These are phyloP conservation scores for Diutina pseudorugosa DNA, from an alignment of 1,139 yeast genomes.

Conservation along the genomic window DNA sequence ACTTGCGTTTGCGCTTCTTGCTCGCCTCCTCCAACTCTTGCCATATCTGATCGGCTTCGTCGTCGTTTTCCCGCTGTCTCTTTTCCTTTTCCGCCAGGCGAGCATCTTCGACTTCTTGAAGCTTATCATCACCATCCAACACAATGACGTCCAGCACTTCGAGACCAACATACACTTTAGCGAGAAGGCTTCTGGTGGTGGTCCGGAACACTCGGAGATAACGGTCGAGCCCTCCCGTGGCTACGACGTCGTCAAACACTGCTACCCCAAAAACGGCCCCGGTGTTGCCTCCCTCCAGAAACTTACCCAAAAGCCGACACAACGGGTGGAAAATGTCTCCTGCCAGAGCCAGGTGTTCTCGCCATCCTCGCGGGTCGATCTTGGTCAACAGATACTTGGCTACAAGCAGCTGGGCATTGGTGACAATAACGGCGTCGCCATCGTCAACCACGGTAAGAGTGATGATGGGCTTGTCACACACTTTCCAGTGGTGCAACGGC, in stretches of 20 bases:
- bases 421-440: constrained; percentile 31
- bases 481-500: constrained; percentile 40
- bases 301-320: constrained; percentile 30
- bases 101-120: constrained; percentile 10
- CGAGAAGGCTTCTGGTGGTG: constrained; percentile 42
- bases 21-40: constrained; percentile 17
- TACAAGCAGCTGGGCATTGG: constrained; percentile 47
- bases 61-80: constrained; percentile 15
- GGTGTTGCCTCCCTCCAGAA: constrained; percentile 30
- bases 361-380: constrained; percentile 23
- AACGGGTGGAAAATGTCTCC: constrained; percentile 28
- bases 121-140: constrained; percentile 34
- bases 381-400: constrained; percentile 37
- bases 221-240: constrained; percentile 77
- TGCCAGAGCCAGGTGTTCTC: constrained; percentile 31
- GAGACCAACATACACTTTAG: constrained; percentile 66
- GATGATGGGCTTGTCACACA: constrained; percentile 36
- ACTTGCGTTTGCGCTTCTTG: not conserved
- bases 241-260: constrained; percentile 15
- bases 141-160: constrained; percentile 51
- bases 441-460: constrained; percentile 21
- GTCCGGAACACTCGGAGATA: constrained; percentile 69
- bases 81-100: constrained; percentile 10
- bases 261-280: constrained; percentile 29
- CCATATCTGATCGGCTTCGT: constrained; percentile 28